A percentile compares a stretch with the other conserved stretches of the same genome.
Evolutionary conservation across 2,329 filamentous ascomycete genomes (phyloP).

Genomic region (Stagonosporopsis vannaccii): DNA sequence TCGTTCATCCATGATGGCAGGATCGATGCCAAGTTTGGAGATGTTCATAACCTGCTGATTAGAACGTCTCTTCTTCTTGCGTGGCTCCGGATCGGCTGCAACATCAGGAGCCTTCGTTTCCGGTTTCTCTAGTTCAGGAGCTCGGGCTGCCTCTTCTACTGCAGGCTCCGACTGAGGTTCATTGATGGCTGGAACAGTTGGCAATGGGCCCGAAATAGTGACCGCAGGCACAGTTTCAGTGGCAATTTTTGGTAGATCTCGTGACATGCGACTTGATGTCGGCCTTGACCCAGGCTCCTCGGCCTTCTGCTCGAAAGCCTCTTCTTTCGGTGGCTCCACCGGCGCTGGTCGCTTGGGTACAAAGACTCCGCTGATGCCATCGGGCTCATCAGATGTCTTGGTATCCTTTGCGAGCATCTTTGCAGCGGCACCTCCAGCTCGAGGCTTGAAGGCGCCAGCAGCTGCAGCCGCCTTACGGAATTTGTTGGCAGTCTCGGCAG

Average conservation of each 20-base stretch:
- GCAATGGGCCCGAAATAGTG: conserved; percentile 45
- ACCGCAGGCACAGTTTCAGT: conserved; percentile 46
- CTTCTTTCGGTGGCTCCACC: conserved; percentile 33
- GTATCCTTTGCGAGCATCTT: conserved; percentile 69
- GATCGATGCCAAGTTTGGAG: conserved; percentile 78
- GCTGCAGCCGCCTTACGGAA: conserved; percentile 80
- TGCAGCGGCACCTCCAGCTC: conserved; percentile 85
- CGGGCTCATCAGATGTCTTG: conserved; percentile 72
- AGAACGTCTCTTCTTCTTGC: conserved; percentile 68
- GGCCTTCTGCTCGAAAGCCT: conserved; percentile 36
- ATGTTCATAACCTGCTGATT: conserved; percentile 83
- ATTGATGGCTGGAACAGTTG: conserved; percentile 25
- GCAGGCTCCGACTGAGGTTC: conserved; percentile 22
- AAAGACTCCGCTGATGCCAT: conserved; percentile 89
- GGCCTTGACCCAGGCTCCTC: conserved; percentile 31
- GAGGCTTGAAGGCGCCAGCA: conserved; percentile 80
- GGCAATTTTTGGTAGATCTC: conserved; percentile 38
- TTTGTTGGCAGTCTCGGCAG: conserved; percentile 74
- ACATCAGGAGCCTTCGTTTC: conserved; percentile 15
- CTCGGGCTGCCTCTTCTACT: conserved; percentile 45
- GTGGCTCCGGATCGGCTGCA: conserved; percentile 53
- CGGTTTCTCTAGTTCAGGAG: conserved; percentile 44
- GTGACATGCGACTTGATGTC: conserved; percentile 37
- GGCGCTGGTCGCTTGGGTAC: conserved; percentile 64
- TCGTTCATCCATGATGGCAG: conserved; percentile 75